Percentiles rank a stretch among this genome's conserved stretches.
phyloP scores from a whole-genome alignment of 371 early-diverging fungal species.

The Rhizopus microsporus region DNA sequence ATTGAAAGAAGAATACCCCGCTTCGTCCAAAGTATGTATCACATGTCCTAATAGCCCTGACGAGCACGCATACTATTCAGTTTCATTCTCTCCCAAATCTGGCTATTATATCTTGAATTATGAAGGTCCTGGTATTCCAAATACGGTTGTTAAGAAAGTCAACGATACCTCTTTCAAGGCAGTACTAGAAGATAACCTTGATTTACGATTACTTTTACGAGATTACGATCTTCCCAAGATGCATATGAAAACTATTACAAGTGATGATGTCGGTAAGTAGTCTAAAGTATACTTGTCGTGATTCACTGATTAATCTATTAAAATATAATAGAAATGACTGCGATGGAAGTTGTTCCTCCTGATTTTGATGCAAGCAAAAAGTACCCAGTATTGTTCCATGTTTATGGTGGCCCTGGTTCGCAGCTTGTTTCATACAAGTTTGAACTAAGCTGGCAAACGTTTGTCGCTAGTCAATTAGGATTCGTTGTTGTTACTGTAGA shows the following conservation, averaged over 20 bases:
- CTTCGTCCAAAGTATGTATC: slow-evolving; percentile 34
- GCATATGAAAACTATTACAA: slow-evolving; percentile 56
- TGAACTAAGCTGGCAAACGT: slow-evolving; percentile 72
- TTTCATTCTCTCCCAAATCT: slow-evolving; percentile 73
- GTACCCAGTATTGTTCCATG: slow-evolving; percentile 89
- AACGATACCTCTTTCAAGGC: slow-evolving; percentile 49
- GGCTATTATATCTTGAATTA: slow-evolving; percentile 78
- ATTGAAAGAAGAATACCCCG: slow-evolving; percentile 17
- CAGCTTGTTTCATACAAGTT: slow-evolving; percentile 79
- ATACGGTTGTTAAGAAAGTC: slow-evolving; percentile 67
- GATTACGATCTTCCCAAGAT: slow-evolving; percentile 61
- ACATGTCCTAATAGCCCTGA: slow-evolving; percentile 44
- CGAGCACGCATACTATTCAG: slow-evolving; percentile 70
- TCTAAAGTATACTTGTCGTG: background rate
- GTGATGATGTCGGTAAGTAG: slow-evolving; percentile 54
- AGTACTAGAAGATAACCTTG: slow-evolving; percentile 60
- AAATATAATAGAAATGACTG: slow-evolving; percentile 71
- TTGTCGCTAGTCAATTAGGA: slow-evolving; percentile 64
- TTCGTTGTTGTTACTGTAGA: slow-evolving; percentile 78
- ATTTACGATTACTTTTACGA: slow-evolving; percentile 40
- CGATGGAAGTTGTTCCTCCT: slow-evolving; percentile 81
- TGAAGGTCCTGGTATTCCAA: slow-evolving; percentile 89
- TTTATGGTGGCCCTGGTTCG: slow-evolving; percentile 94
- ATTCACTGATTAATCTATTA: background rate
- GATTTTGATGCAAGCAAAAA: slow-evolving; percentile 70